Conservation (phyloP, 2,329 filamentous ascomycete species). For the Hypoxylon rubiginosum region DNA sequence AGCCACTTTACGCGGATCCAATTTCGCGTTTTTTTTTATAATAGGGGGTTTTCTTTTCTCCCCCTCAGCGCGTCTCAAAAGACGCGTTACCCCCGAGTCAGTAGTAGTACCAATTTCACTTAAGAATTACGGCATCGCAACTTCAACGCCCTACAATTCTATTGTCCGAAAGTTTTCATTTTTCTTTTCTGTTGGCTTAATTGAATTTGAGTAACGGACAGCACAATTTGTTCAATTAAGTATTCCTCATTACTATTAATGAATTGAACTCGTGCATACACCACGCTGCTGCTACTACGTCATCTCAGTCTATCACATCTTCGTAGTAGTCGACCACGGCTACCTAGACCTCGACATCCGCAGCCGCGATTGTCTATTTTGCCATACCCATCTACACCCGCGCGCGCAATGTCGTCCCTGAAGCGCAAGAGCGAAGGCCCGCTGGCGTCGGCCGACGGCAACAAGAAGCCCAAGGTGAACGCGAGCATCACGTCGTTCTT, state of each 20-base stretch:
- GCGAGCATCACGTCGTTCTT: conserved; percentile 93
- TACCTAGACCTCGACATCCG: conserved; percentile 10
- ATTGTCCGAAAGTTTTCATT: conserved; percentile 21
- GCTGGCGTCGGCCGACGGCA: conserved; percentile 63
- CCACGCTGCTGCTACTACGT: conserved; percentile 35
- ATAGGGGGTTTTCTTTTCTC: conserved; percentile 12
- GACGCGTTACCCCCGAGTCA: conserved; percentile 23
- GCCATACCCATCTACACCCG: not conserved
- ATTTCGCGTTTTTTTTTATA: conserved; percentile 34
- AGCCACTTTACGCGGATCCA: conserved; percentile 39
- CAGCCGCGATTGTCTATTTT: not conserved
- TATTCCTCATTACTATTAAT: conserved; percentile 12
- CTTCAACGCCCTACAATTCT: conserved; percentile 18
- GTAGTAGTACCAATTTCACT: conserved; percentile 19
- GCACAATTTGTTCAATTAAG: not conserved
- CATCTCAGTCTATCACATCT: conserved; percentile 1
- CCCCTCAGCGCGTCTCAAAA: conserved; percentile 26
- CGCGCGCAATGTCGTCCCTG: conserved; percentile 64
- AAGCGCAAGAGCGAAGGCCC: conserved; percentile 75
- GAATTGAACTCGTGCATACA: not conserved
- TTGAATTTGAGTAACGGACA: not conserved
- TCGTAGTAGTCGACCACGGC: conserved; percentile 14
- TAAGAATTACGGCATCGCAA: conserved; percentile 11
- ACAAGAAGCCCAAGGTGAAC: conserved; percentile 82
- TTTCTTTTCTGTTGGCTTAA: conserved; percentile 2